Conservation (phyloP, 2,329 filamentous ascomycete species). For the Teratosphaeria nubilosa region DNA sequence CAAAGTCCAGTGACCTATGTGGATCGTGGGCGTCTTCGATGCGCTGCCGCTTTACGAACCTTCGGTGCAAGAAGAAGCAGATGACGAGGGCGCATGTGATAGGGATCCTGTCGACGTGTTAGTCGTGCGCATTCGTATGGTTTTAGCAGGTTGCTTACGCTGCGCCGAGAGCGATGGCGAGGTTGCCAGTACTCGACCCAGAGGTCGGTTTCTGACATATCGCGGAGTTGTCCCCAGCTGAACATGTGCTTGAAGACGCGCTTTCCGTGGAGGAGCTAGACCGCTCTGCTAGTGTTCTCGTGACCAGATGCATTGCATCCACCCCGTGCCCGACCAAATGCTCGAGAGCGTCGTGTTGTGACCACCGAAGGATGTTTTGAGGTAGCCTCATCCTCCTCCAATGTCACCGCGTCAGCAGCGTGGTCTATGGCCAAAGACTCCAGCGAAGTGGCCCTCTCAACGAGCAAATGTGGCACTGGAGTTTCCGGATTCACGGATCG, state of each 20-base stretch:
- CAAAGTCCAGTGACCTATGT: conserved; percentile 88
- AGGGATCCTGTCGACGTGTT: conserved; percentile 55
- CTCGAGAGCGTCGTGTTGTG: conserved; percentile 9
- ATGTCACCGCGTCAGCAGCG: not conserved
- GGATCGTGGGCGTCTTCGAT: conserved; percentile 77
- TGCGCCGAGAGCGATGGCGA: conserved; percentile 25
- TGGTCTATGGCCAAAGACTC: conserved; percentile 2
- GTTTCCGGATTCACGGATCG: no score
- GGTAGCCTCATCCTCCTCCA: conserved; percentile 10
- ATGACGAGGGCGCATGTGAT: conserved; percentile 56
- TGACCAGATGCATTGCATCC: conserved; percentile 11
- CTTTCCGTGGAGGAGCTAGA: conserved; percentile 6
- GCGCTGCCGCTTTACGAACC: conserved; percentile 60
- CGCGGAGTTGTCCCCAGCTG: conserved; percentile 12
- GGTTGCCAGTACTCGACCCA: conserved; percentile 15
- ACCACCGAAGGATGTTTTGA: conserved; percentile 1
- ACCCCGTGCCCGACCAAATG: conserved; percentile 13
- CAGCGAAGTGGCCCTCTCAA: not conserved
- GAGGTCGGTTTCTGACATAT: conserved; percentile 20
- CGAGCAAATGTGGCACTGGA: not conserved
- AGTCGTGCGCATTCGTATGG: conserved; percentile 8
- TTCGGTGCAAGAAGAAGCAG: conserved; percentile 67
- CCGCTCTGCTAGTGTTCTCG: conserved; percentile 15
- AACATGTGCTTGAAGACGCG: conserved; percentile 15
- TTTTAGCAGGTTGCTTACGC: conserved; percentile 19